Base-by-base conservation (phyloP, 148 eudicot species). In the Camellia japonica region DNA sequence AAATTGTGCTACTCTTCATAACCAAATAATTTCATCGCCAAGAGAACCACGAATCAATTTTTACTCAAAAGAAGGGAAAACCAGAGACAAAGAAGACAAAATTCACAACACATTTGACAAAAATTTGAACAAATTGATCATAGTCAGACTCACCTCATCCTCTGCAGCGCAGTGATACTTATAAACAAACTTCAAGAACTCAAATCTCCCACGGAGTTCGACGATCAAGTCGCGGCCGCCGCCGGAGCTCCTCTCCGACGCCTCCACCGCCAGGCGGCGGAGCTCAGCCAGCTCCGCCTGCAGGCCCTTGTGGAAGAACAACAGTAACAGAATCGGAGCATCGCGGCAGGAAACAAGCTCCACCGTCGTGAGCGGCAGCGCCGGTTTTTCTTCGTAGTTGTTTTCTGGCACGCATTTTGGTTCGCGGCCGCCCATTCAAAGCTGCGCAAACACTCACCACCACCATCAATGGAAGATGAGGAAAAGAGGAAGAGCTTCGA, bases 111-210 rank as follows among this genome's bases (percentile, higher is more conserved):
- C 47, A 44, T 68, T 19, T n/a, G 3, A 9, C 5, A 10, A 13
- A 71, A 51, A 47, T 2, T 19, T 11, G 13, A 71, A 2, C 41
- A 71, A 70, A 8, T 54, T 8, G 16, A 52, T 23, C 8, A 14
- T 4, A 19, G 38, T 12, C 10, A 54, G 3, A 23, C 18, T 69
- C 13, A 92, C 98, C 98, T 95, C 93, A 81, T 93, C 94, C 82
- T 95, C 96, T 18, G 96, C 97, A 72, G 90, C 87, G 66, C 87
- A 91, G 63, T 93, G 96, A 46, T 93, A 90, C 68, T 84, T 81
- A 77, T 86, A 91, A 20, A 93, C 97, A 78, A 85, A 85, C 85
- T 86, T 91, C 66, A 95, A 81, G 79, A 95, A 95, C 83, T 93
- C 91, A 61, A 95, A 86, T 84, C 92, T 82, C 78, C 87, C 76